Evolutionary conservation across 176 grass and related monocot genomes (phyloP), one percentile per base, ranked within the genome.

Genomic region (Rhynchospora tenuis): DNA sequence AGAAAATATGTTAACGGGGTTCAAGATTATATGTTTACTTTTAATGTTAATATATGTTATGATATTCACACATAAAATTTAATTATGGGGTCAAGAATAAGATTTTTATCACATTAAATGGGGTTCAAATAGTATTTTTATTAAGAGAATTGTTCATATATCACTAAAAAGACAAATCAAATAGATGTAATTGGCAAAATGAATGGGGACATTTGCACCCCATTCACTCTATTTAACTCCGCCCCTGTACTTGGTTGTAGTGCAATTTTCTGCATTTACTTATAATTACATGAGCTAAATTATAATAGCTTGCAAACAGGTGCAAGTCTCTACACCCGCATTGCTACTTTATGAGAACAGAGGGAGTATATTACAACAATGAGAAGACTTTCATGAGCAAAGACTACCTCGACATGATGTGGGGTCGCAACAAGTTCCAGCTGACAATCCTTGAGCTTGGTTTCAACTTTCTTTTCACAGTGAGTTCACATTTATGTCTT

Each of bases 381-480:
- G 92, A 98, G 90, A 94, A 98, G 86, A 70, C 83, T 60, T 98
- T 94, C 95, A 98, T 94, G 92, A 90, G 86, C 77, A 89, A 91
- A 84, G 95, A 94, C 78, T 98, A 98, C 87, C 81, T 98, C 1
- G 87, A 98, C 66, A 94, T 98, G 95, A 94, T 98, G 92, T 98
- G 95, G 95, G 90, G 87, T 0, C 67, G 92, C 8, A 92, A 94
- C 84, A 51, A 85, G 9, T 94, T 98, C 73, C 95, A 94, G 89
- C 92, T 91, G 68, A 88, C 89, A n/a, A 50, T 98, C 45, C 85
- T 98, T 2, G 74, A 92, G 86, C 89, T 94, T 15, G 95, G 94
- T 0, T 97, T 86, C 90, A 97, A 92, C 83, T 97, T 97, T 83
- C 80, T 97, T 1, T 97, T 97, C 85, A 92, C 94, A 71, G 94